phyloP scores from a whole-genome alignment of 1,284 basidiomycete genomes.

The Filobasidium uniguttulatum region DNA sequence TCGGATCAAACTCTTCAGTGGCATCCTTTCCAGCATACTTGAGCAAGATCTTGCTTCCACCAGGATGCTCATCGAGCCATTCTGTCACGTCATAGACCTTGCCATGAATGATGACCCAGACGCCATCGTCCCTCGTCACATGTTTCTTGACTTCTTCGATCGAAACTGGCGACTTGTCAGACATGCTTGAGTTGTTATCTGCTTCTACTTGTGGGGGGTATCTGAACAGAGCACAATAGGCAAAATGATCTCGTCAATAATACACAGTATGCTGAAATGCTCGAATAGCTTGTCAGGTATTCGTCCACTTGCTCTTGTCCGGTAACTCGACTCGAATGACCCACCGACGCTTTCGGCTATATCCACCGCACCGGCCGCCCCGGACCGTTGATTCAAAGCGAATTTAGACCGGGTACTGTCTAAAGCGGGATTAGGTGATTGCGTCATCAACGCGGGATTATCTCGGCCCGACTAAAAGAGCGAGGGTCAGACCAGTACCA shows the following conservation, averaged over 20 bases:
- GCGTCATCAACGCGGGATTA: too few species aligned
- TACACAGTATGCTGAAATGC: neutral
- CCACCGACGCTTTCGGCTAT: neutral
- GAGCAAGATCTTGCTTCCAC: slow-evolving; percentile 49
- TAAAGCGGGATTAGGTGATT: neutral
- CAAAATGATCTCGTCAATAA: neutral
- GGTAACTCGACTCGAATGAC: neutral
- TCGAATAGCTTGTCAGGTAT: neutral
- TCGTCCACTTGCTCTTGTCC: neutral
- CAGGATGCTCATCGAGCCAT: slow-evolving; percentile 50
- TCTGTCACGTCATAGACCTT: slow-evolving; percentile 65
- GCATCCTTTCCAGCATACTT: slow-evolving; percentile 66
- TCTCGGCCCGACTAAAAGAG: too few species aligned
- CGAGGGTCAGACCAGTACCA: too few species aligned
- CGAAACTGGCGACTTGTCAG: slow-evolving; percentile 24
- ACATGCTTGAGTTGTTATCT: slow-evolving; percentile 15
- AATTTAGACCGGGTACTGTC: neutral
- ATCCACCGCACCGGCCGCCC: neutral
- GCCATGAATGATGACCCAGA: slow-evolving; percentile 79
- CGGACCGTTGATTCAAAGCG: neutral
- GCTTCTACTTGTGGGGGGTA: neutral
- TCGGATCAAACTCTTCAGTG: slow-evolving; percentile 56
- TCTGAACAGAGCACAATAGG: neutral
- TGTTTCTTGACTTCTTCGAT: slow-evolving; percentile 35
- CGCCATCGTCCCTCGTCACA: slow-evolving; percentile 42